Conservation (phyloP, 768 basidiomycete genomes). For the Lentinula aciculospora region DNA sequence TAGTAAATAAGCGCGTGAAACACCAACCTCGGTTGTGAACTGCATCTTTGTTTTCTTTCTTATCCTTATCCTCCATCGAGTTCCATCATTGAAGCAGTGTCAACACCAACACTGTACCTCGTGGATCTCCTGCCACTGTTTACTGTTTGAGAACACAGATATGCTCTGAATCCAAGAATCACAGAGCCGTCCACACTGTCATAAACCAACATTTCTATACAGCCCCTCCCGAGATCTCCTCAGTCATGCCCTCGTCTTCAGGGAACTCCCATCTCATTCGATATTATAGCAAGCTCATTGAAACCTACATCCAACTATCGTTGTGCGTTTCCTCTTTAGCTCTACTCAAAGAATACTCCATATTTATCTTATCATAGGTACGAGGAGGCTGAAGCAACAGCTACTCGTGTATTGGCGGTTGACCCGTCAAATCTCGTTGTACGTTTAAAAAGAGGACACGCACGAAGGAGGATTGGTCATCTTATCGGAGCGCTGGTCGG, state of each 20-base stretch:
- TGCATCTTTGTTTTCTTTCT: background rate
- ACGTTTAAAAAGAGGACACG: constrained; percentile 3
- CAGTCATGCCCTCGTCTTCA: background rate
- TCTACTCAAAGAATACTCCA: background rate
- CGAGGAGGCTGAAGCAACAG: constrained; percentile 3
- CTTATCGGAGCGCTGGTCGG: constrained; percentile 2
- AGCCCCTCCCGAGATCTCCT: background rate
- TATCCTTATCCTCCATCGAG: too few species aligned
- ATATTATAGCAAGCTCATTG: constrained; percentile 2
- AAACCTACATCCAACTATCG: constrained; percentile 1
- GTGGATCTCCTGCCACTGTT: background rate
- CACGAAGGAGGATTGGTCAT: background rate
- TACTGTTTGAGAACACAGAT: background rate
- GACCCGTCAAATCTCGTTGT: background rate
- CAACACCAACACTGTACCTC: background rate
- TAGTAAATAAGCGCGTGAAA: background rate
- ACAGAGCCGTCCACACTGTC: background rate
- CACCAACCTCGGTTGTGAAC: background rate
- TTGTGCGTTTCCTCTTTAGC: background rate
- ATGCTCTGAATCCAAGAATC: constrained; percentile 1
- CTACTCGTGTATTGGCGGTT: constrained; percentile 2
- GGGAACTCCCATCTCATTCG: background rate
- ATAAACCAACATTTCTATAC: background rate
- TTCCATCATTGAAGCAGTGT: background rate
- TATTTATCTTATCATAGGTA: background rate